phyloP scores from a whole-genome alignment of 148 eudicot genomes.

The Heliamphora exappendiculata region DNA sequence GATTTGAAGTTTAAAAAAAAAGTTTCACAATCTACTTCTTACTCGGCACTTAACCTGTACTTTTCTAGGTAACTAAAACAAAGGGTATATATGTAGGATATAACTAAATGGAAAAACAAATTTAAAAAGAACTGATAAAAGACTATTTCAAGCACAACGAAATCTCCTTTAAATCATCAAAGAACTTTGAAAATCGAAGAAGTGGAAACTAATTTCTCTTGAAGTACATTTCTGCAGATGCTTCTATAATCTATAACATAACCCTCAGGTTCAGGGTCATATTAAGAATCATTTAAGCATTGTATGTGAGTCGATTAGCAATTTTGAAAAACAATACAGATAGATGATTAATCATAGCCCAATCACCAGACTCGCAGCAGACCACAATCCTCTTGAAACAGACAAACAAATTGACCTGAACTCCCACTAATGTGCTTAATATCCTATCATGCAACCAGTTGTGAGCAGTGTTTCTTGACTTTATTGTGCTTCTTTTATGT shows the following conservation, averaged over 20 bases:
- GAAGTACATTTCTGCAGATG: too few relatives aligned
- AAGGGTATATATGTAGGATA: too few relatives aligned
- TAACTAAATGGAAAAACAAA: too few relatives aligned
- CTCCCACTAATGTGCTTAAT: not conserved
- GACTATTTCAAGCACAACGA: too few relatives aligned
- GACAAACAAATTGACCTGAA: not conserved
- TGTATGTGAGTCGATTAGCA: not conserved
- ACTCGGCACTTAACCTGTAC: not conserved
- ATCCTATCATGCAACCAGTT: not conserved
- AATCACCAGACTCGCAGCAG: not conserved
- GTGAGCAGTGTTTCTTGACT: not conserved
- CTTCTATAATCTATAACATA: too few relatives aligned
- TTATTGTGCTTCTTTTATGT: not conserved
- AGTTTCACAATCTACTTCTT: not conserved
- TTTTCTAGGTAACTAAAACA: too few relatives aligned
- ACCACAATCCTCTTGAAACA: not conserved
- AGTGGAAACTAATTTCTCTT: too few relatives aligned
- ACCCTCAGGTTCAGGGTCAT: not conserved
- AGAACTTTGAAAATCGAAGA: too few relatives aligned
- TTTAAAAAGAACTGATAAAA: too few relatives aligned
- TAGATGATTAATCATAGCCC: too few relatives aligned
- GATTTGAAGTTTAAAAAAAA: not conserved
- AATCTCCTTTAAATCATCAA: too few relatives aligned
- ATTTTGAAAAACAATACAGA: too few relatives aligned
- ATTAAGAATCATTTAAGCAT: not conserved